A percentile compares a stretch with the other conserved stretches of the same genome.
Conservation (phyloP, 2,329 filamentous ascomycete genomes). For the Stachybotrys chlorohalonatus region DNA sequence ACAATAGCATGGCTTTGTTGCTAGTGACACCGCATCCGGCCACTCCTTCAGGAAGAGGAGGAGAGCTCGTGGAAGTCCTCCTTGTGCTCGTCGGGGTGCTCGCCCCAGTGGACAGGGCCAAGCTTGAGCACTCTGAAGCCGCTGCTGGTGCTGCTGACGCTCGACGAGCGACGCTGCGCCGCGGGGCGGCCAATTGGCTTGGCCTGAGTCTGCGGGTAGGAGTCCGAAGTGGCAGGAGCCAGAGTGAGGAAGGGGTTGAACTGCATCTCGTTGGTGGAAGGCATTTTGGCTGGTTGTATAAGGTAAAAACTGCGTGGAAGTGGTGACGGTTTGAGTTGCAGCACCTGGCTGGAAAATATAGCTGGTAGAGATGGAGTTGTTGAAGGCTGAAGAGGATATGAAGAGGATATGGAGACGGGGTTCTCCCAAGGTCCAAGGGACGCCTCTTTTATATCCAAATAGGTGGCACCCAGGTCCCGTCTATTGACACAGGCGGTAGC, state of each 20-base stretch:
- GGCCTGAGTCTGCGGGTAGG: constrained; percentile 37
- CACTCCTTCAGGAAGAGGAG: neutral
- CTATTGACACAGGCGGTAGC: neutral
- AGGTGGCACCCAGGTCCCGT: neutral
- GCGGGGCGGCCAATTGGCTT: constrained; percentile 12
- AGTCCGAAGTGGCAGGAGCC: constrained; percentile 48
- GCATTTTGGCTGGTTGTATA: neutral
- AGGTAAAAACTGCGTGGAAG: neutral
- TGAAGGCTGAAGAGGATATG: neutral
- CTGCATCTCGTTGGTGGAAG: neutral
- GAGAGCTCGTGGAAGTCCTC: constrained; percentile 43
- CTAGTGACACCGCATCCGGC: neutral
- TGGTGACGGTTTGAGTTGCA: neutral
- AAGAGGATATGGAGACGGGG: neutral
- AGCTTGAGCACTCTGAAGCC: constrained; percentile 51
- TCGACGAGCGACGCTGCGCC: constrained; percentile 41
- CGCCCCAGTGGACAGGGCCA: constrained; percentile 55
- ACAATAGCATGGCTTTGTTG: neutral
- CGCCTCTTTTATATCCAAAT: neutral
- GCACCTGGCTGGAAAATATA: neutral
- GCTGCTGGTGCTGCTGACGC: constrained; percentile 36
- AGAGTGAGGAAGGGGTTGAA: constrained; percentile 41
- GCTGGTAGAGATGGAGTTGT: neutral
- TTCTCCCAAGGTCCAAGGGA: neutral
- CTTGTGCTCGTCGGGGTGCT: constrained; percentile 47